Evolutionary conservation across 768 basidiomycete species (phyloP).

Genomic region (Lenzites betulinus): DNA sequence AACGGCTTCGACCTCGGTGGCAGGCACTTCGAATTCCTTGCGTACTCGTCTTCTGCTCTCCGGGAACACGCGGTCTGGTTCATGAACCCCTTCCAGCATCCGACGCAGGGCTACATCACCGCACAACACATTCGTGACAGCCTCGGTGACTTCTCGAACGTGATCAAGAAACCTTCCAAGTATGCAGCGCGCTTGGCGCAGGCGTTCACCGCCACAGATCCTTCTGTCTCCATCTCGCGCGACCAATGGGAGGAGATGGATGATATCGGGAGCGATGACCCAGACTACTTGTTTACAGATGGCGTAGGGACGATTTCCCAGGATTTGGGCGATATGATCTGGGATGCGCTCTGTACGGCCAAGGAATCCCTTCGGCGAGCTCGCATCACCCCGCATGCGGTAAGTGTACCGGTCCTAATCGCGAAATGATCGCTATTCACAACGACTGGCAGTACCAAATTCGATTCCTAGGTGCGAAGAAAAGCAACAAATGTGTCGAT

Average conservation of each 20-base stretch:
- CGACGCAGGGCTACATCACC: conserved; percentile 46
- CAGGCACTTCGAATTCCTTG: conserved; percentile 75
- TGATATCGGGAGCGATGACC: conserved; percentile 48
- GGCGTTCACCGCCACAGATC: conserved; percentile 82
- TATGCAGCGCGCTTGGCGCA: conserved; percentile 83
- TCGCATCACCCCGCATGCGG: conserved; percentile 56
- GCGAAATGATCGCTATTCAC: conserved; percentile 23
- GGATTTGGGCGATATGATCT: conserved; percentile 59
- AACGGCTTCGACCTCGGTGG: conserved; percentile 72
- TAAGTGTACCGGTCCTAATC: conserved; percentile 37
- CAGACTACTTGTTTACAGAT: conserved; percentile 62
- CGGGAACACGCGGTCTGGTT: conserved; percentile 86
- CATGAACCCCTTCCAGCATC: conserved; percentile 59
- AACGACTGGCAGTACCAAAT: conserved; percentile 62
- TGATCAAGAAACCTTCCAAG: conserved; percentile 59
- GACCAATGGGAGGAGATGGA: conserved; percentile 64
- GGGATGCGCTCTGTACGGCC: conserved; percentile 51
- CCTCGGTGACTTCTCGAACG: conserved; percentile 67
- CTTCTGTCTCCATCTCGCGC: conserved; percentile 57
- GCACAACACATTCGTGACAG: conserved; percentile 59
- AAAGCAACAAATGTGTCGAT: neutral
- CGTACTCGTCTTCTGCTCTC: conserved; percentile 78
- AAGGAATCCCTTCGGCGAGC: conserved; percentile 32
- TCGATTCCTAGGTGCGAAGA: conserved; percentile 61
- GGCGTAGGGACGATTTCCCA: conserved; percentile 80